Evolutionary conservation across 2,329 filamentous ascomycete species (phyloP), one percentile per base, ranked within the genome.

Genomic region (Ceratocystis papillata): DNA sequence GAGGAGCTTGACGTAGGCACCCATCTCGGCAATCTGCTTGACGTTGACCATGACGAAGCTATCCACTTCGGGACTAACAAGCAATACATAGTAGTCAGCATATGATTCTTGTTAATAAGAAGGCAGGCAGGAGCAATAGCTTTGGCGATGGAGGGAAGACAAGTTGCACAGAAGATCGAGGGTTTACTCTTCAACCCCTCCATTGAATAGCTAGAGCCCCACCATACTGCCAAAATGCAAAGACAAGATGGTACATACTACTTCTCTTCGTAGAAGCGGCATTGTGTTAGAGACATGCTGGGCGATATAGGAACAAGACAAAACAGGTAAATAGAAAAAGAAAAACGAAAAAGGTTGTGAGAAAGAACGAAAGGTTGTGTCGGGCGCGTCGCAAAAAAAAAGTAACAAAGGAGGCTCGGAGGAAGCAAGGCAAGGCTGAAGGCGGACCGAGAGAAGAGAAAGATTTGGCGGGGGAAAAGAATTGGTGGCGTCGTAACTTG

Each of bases 21-120:
- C 94, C 95, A 99, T 99, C 79, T 99, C 95, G 77, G 94, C 94
- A 76, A 99, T 99, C 89, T 94, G 91, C 85, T 96, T 96, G 73
- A 97, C 94, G 79, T 97, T 99, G 77, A 99, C 94, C 94, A 99
- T 99, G 76, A 99, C 95, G 79, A 96, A 97, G 83, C 90, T 96
- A 80, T 99, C 94, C 76, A 99, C 93, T 83, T 97, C 94, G 68
- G 91, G 91, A 75, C 67, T 68, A 60, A 50, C 6, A 67, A 46
- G 25, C 22, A 65, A 50, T 44, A 68, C 53, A 55, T 17, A 22
- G 62, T 67, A 62, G 64, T 68, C 61, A 66, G 66, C 45, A 67
- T 45, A n/a, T 5, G 4, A 28, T 60, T 60, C 41, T 33, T 30
- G 28, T 37, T 41, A 41, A 15, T 41, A 12, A 15, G 10, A 12